Evolutionary conservation across 2,329 filamentous ascomycete genomes (phyloP), one percentile per base, ranked within the genome.

Genomic region (Scedosporium minutisporum): DNA sequence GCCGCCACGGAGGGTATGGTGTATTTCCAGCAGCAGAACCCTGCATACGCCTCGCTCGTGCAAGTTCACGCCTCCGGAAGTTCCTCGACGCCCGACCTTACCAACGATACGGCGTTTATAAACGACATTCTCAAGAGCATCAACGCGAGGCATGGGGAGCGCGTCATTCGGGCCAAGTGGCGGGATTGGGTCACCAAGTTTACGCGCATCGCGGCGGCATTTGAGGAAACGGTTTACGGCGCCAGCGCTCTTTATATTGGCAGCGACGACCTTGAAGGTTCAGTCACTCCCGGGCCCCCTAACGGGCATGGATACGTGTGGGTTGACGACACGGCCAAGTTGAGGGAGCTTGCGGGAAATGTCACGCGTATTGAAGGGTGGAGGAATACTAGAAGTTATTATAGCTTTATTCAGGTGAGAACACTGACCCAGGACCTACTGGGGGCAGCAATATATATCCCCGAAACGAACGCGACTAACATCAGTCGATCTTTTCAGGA

Each of bases 151-250:
- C 90, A 93, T 65, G 95, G 95, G 55, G 92, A 99, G 75, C 88
- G 90, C 63, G 92, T 91, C 1, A 89, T 99, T 62, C 85, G 95
- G 23, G 87, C 91, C 38, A 97, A 96, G 75, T 97, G 93, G 89
- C 86, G 93, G 18, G 89, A 91, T 65, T 99, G 95, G 87, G 88
- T 97, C n/a, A 81, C 89, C 63, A 95, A 93, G 72, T 97, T 99
- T 71, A 95, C 92, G 0, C 87, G 95, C 57, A 88, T 99, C 58
- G 88, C 95, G 1, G 91, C 95, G 1, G 91, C 93, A 12, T 97
- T 97, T 67, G 95, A 99, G 72, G 95, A 99, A 75, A 88, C 85
- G 42, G 95, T 99, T 3, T 99, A 96, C 70, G 96, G 95, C 29
- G 91, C 91, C 12, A 96, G 90, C 64, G 91, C 93, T 41, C 80